Percentiles rank a stretch among this genome's conserved stretches.
These are phyloP conservation scores for Pholiota adiposa DNA, from an alignment of 1,284 basidiomycete genomes.

Conservation along the genomic window DNA sequence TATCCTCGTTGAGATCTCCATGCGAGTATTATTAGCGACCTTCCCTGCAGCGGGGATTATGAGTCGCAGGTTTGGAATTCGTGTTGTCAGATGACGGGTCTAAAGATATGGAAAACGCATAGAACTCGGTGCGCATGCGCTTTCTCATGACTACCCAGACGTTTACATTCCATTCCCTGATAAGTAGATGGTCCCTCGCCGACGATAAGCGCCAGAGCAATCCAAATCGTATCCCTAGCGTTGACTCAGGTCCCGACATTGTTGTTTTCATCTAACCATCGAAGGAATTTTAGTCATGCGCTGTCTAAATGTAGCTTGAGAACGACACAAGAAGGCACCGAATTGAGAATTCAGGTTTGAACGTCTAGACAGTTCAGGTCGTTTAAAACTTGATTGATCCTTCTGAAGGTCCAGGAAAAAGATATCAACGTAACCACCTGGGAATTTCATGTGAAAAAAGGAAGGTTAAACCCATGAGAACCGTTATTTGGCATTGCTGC, in stretches of 20 bases:
- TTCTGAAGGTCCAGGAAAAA: not conserved
- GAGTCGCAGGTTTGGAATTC: constrained; percentile 3
- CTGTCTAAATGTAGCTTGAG: not conserved
- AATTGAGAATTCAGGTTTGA: not conserved
- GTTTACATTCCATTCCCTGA: not conserved
- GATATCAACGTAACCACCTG: not conserved
- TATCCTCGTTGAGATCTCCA: not conserved
- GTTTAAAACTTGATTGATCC: not conserved
- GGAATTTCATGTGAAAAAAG: not conserved
- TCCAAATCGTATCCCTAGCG: not conserved
- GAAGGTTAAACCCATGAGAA: not conserved
- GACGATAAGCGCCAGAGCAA: not conserved
- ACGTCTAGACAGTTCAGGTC: not conserved
- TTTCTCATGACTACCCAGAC: not conserved
- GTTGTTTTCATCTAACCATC: not conserved
- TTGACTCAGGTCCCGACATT: not conserved
- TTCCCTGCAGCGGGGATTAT: constrained; percentile 6
- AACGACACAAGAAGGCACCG: not conserved
- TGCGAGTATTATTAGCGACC: not conserved
- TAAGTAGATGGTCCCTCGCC: not conserved
- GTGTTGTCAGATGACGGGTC: not conserved
- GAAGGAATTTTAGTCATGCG: not conserved
- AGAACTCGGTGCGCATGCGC: not conserved
- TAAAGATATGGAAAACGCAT: not conserved
- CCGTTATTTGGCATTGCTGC: not conserved